Evolutionary conservation across 1,284 basidiomycete species (phyloP), one percentile per base, ranked within the genome.

Genomic region (Trametes pubescens): DNA sequence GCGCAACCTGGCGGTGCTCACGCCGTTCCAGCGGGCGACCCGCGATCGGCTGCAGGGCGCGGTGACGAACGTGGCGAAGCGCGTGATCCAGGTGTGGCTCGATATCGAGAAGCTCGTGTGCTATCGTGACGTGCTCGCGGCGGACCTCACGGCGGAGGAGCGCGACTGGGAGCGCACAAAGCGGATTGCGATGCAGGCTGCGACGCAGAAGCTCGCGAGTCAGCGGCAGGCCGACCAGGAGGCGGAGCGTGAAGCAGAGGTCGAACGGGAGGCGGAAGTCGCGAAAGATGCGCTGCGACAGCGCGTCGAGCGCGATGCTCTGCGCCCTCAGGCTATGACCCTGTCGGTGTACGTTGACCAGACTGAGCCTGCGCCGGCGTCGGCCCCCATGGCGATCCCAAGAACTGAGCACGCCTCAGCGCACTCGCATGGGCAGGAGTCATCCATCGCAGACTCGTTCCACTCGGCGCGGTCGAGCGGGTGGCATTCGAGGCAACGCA

Each of bases 1-100:
- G 21, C 88, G 91, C 47, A 96, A 96, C 72, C 82, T 98, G n/a
- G 90, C 89, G 1, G 86, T 92, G 55, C 81, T 98, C 52, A 92
- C 94, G 9, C 95, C 96, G 2, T 96, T 98, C 76, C 93, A 92
- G 72, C 86, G 86, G 57, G 81, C 89, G 6, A 96, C 95, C 2
- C 87, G 94, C 51, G 92, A 94, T 65, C 84, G 90, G 51, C 82
- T 98, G 38, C 80, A 87, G 29, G 70, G 78, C 32, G 82, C 88
- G 5, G 80, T 95, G 18, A 87, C 90, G 66, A 80, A 79, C n/a
- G 80, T 92, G 4, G 86, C 91, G 9, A 87, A 85, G 69, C 84
- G 86, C 46, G 80, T 98, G 62, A 86, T 86, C 69, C 81, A 84
- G 64, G 79, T 87, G 54, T 86, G 94, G 48, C 81, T 97, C 62